These are phyloP conservation scores for Lipomyces japonicus DNA, from an alignment of 805 yeast species.

Conservation along the genomic window DNA sequence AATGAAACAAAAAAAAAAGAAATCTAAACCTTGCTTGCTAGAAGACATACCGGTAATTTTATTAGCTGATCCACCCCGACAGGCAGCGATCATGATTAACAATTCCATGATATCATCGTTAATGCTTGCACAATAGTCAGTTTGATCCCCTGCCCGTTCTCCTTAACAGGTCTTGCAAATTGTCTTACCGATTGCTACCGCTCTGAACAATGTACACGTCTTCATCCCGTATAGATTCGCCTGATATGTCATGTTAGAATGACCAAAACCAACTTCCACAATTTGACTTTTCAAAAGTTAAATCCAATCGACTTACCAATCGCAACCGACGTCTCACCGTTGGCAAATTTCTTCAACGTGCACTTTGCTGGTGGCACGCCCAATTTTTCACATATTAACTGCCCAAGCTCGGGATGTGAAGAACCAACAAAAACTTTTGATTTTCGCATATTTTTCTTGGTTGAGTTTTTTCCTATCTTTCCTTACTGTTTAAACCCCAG, in stretches of 20 bases:
- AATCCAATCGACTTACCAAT: constrained; percentile 51
- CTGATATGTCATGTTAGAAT: not conserved
- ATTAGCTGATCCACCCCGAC: constrained; percentile 97
- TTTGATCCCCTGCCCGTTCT: not conserved
- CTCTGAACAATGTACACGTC: constrained; percentile 45
- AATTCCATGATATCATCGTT: constrained; percentile 97
- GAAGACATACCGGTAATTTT: constrained; percentile 58
- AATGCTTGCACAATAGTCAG: constrained; percentile 38
- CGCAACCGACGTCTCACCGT: constrained; percentile 98
- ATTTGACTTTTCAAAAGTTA: not conserved
- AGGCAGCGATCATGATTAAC: constrained; percentile 86
- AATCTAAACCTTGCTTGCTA: not conserved
- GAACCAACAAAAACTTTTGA: constrained; percentile 95
- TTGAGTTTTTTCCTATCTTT: too few relatives aligned
- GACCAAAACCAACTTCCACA: not conserved
- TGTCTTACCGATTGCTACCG: constrained; percentile 24
- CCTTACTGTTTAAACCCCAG: too few relatives aligned
- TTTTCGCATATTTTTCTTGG: constrained; percentile 66
- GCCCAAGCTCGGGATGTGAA: constrained; percentile 93
- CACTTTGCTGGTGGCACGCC: constrained; percentile 95
- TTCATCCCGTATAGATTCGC: constrained; percentile 73
- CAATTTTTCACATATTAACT: constrained; percentile 79
- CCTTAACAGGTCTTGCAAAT: constrained; percentile 47
- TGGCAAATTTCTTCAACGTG: constrained; percentile 84
- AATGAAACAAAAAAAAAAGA: not conserved